These are phyloP conservation scores for Phyllostachys edulis DNA, from an alignment of 176 grass and related monocot genomes.

Conservation along the genomic window DNA sequence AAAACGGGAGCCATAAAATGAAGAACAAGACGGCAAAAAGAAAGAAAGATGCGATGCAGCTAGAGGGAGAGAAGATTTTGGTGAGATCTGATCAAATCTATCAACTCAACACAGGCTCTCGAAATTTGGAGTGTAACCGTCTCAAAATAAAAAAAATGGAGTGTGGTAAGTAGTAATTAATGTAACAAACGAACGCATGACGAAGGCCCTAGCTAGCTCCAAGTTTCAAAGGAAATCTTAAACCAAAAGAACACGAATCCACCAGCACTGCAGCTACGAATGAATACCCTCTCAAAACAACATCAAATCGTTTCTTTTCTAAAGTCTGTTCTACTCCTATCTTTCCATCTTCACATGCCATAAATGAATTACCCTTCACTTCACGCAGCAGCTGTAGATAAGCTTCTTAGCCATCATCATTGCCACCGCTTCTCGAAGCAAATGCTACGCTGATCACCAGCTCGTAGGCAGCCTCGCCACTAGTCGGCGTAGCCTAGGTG, in stretches of 20 bases:
- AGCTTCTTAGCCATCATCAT: not conserved
- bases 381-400: conserved; percentile 9
- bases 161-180: conserved; percentile 34
- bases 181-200: conserved; percentile 28
- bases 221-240: conserved; percentile 51
- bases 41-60: not conserved
- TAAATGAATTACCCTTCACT: conserved; percentile 35
- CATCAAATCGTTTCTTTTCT: conserved; percentile 7
- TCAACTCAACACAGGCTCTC: not conserved
- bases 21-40: not conserved
- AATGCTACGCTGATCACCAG: conserved; percentile 19
- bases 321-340: not conserved
- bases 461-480: not conserved
- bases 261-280: conserved; percentile 9
- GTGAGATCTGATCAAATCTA: conserved; percentile 31
- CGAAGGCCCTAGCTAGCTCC: conserved; percentile 28
- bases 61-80: not conserved
- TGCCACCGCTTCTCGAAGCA: conserved; percentile 32
- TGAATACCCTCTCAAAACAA: not conserved
- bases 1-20: not conserved
- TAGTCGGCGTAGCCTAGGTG: conserved; percentile 60
- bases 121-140: not conserved
- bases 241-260: conserved; percentile 30
- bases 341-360: conserved; percentile 22
- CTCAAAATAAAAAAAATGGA: not conserved